Base-by-base conservation (phyloP, 805 yeast species). In the Candida montana region DNA sequence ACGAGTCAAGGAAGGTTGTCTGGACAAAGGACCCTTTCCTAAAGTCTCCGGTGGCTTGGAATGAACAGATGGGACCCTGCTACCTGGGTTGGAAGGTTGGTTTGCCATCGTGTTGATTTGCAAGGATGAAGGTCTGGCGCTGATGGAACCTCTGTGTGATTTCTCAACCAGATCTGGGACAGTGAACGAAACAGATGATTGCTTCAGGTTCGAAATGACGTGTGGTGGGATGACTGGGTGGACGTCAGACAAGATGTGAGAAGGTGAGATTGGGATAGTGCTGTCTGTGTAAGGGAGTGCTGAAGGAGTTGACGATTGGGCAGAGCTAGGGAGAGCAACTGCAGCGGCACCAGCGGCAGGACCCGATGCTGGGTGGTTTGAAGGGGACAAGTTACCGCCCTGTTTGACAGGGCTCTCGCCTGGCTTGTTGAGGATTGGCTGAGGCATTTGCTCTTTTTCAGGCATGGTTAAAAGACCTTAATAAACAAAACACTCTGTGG, bases 121-220 rank as follows among this genome's bases (percentile, higher is more conserved):
- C 5, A 66, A 61, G 13, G 67, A 63, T 5, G 77, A 69, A 1
- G 81, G 77, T 46, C 73, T 64, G 1, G 77, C 72, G 34, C 77
- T 70, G 39, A 77, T 75, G 2, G 81, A 76, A n/a, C 79, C 78
- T 42, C 83, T 59, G 49, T 77, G 78, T 1, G 66, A 57, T 47
- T 71, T 72, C 19, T 67, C 69, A 19, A 58, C 55, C 7, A 50
- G 58, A 10, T 69, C 59, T 1, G 74, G 71, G 16, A 71, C 73
- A 17, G 72, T 73, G 50, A 75, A 75, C 3, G 78, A 74, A 10
- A 75, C 67, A 4, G 65, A 34, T 1, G 53, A 44, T 11, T 32
- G 37, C 30, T 43, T 44, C 8, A 27, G 47, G 6, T 31, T 31
- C 3, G 26, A 21, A 15, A 24, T 12, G 7, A 24, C 4, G 7